Evolutionary conservation across 2,329 filamentous ascomycete species (phyloP), one percentile per base, ranked within the genome.

Genomic region (Apiospora aurea): DNA sequence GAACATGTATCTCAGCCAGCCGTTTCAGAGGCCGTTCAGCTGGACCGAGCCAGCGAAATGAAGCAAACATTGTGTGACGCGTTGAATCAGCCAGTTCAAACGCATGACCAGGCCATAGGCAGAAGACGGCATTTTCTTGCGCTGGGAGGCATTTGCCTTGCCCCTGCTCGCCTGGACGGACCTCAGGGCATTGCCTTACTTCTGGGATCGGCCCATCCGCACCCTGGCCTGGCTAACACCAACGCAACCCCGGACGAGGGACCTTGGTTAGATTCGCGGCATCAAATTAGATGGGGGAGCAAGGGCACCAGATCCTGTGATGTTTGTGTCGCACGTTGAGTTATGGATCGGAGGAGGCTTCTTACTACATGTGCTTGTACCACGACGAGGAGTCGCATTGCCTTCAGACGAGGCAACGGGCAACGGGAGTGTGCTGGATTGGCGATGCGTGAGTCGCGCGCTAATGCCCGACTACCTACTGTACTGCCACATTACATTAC

Each of bases 371-470:
- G n/a, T 29, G 57, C 18, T 38, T 64, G 57, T 41, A 41, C 57
- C 34, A 64, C 18, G 29, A 41, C 18, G 34, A 11, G 57, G 34
- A 11, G 57, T 41, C 41, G 34, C 18, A 64, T 24, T n/a, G 34
- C 4, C 57, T 38, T 64, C 34, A 64, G 57, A 64, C 34, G 57
- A 64, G 29, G 57, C 29, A 34, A 41, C 11, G 26, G 26, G n/a
- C n/a, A n/a, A n/a, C n/a, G n/a, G 11, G 51, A 29, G 51, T 53
- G 51, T 53, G 51, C 6, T 14, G 6, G 13, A 5, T 34, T 8
- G 47, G 47, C n/a, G 47, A 24, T 51, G 47, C 26, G 53, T 61
- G 18, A 61, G 53, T 61, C 53, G 53, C 29, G 53, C 53, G 53
- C 53, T 21, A 34, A 29, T 29, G 26, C 2, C 26, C 29, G 34